phyloP scores from a whole-genome alignment of 352 stramenopile species.

The Globisporangium emineosum region DNA sequence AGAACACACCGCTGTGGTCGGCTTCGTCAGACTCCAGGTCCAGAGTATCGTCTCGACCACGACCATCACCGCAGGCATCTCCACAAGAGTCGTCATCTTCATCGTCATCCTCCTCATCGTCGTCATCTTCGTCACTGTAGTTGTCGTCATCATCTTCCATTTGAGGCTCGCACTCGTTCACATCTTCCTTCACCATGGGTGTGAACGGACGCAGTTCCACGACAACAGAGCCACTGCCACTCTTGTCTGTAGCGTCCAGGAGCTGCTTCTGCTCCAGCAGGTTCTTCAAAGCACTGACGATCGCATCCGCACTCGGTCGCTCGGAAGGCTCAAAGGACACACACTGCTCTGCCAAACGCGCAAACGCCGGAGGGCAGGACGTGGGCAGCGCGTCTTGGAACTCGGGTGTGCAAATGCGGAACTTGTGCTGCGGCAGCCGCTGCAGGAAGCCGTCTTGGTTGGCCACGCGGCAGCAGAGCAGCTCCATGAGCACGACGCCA shows the following conservation, averaged over 20 bases:
- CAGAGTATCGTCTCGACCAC: conserved; percentile 36
- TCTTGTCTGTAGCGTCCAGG: conserved; percentile 8
- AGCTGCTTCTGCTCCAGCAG: conserved; percentile 34
- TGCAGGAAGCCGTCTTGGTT: conserved; percentile 79
- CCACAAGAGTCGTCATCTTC: conserved; percentile 29
- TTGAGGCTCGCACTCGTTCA: conserved; percentile 50
- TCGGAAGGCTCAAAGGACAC: conserved; percentile 75
- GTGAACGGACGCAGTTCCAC: conserved; percentile 69
- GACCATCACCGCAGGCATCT: conserved; percentile 17
- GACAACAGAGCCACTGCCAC: not conserved
- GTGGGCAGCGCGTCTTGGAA: conserved; percentile 63
- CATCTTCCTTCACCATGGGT: conserved; percentile 23
- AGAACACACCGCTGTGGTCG: conserved; percentile 22
- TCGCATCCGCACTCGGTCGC: conserved; percentile 43
- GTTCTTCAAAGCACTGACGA: conserved; percentile 43
- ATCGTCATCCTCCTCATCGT: conserved; percentile 46
- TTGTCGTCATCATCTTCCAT: conserved; percentile 49
- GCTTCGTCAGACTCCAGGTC: conserved; percentile 42
- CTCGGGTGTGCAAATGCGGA: conserved; percentile 54
- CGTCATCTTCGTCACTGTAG: conserved; percentile 48
- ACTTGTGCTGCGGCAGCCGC: conserved; percentile 84
- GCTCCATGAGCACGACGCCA: conserved; percentile 85
- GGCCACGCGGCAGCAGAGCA: conserved; percentile 75
- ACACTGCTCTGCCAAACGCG: conserved; percentile 62
- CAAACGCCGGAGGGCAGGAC: conserved; percentile 56